Evolutionary conservation across 371 early-diverging fungal genomes (phyloP).

Genomic region (Massospora cicadina): DNA sequence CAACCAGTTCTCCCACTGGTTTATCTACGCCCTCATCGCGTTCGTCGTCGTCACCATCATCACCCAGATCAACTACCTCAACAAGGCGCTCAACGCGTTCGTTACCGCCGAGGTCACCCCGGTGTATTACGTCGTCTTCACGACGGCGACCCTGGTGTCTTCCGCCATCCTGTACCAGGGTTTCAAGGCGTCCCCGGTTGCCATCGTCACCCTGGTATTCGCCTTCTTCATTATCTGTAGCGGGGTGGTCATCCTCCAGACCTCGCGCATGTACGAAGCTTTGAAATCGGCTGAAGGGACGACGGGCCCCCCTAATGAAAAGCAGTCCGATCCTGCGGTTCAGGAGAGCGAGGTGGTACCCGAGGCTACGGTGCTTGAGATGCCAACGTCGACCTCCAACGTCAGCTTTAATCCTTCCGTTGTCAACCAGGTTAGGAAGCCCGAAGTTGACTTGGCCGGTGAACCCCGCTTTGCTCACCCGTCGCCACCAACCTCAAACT

Average conservation of each 20-base stretch:
- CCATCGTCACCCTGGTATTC: slow-evolving; percentile 65
- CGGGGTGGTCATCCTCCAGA: slow-evolving; percentile 21
- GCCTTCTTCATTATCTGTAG: slow-evolving; percentile 76
- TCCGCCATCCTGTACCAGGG: slow-evolving; percentile 77
- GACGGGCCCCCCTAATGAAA: neutral
- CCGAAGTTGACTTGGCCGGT: too few species aligned
- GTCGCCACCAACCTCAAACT: too few species aligned
- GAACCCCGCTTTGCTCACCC: too few species aligned
- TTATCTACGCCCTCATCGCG: slow-evolving; percentile 62
- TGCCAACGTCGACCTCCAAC: too few species aligned
- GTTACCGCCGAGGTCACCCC: slow-evolving; percentile 82
- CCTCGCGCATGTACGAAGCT: slow-evolving; percentile 13
- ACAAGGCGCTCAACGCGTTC: slow-evolving; percentile 87
- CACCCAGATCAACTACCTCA: slow-evolving; percentile 85
- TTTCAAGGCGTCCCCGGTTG: slow-evolving; percentile 52
- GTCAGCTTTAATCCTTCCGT: too few species aligned
- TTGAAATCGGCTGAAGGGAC: neutral
- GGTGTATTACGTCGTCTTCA: slow-evolving; percentile 88
- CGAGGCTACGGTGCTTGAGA: too few species aligned
- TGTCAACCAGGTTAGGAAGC: too few species aligned
- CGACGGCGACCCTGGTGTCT: slow-evolving; percentile 78
- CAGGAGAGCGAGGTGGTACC: too few species aligned
- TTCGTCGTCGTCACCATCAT: slow-evolving; percentile 59
- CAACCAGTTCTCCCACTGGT: slow-evolving; percentile 76
- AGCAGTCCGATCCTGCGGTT: too few species aligned